phyloP scores from a whole-genome alignment of 2,329 filamentous ascomycete species.

The Colletotrichum siamense region DNA sequence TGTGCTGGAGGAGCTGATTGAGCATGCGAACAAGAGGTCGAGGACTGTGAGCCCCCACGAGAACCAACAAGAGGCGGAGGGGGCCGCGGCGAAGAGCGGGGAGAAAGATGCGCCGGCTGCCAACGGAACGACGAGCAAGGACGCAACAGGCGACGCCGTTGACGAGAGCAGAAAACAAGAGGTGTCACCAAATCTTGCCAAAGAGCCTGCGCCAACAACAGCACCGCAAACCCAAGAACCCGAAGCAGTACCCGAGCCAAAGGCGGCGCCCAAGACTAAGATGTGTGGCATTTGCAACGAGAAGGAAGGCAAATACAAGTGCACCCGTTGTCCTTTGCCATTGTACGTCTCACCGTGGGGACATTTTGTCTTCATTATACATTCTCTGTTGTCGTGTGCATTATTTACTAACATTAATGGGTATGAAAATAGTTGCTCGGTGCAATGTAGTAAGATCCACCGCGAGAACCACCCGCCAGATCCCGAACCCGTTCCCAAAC shows the following conservation, averaged over 20 bases:
- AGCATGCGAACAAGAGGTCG: conserved; percentile 2
- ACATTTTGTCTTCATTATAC: background rate
- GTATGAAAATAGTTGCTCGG: conserved; percentile 55
- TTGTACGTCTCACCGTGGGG: conserved; percentile 53
- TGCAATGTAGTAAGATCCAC: conserved; percentile 60
- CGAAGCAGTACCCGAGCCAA: background rate
- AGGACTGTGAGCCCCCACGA: background rate
- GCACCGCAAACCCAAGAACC: background rate
- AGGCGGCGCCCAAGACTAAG: conserved; percentile 16
- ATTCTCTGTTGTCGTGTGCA: background rate
- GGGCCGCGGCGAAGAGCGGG: background rate
- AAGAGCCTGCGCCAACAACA: background rate
- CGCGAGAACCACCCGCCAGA: conserved; percentile 54
- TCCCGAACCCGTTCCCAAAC: conserved; percentile 32
- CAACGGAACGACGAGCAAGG: background rate
- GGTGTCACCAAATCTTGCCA: background rate
- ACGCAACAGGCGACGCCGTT: background rate
- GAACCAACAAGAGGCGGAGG: background rate
- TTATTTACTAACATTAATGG: conserved; percentile 9
- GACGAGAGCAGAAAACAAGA: background rate
- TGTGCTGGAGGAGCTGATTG: background rate
- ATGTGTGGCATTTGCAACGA: conserved; percentile 59
- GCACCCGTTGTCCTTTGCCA: conserved; percentile 60
- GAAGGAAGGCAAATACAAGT: conserved; percentile 65
- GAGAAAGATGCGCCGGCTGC: background rate